phyloP scores from a whole-genome alignment of 164 flowering plant genomes.

The Umbilicus rupestris region DNA sequence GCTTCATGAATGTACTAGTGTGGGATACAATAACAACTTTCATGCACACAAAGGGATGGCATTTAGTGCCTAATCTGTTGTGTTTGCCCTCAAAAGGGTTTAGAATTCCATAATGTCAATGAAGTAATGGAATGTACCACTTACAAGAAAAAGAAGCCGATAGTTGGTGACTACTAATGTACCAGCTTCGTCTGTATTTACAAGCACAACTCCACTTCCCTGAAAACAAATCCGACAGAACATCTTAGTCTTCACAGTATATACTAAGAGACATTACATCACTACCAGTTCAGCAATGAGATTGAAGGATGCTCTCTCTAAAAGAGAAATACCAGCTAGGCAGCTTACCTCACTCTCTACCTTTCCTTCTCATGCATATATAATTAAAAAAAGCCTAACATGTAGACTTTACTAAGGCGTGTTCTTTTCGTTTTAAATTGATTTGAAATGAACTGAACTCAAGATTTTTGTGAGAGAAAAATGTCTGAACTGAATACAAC shows the following conservation, averaged over 20 bases:
- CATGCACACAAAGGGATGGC: neutral
- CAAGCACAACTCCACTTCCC: constrained; percentile 88
- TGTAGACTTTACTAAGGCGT: too few relatives aligned
- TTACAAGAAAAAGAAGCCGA: constrained; percentile 89
- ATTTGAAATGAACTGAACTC: too few relatives aligned
- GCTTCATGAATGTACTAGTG: neutral
- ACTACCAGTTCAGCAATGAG: too few relatives aligned
- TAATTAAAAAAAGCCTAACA: too few relatives aligned
- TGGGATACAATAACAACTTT: neutral
- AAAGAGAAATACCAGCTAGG: too few relatives aligned
- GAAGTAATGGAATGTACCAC: constrained; percentile 14
- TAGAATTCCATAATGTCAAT: neutral
- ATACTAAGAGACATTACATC: neutral
- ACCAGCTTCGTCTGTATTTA: constrained; percentile 89
- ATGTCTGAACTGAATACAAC: too few relatives aligned
- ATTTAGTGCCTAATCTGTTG: neutral
- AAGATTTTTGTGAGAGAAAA: too few relatives aligned
- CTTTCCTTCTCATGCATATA: too few relatives aligned
- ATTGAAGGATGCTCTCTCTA: too few relatives aligned
- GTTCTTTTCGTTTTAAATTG: too few relatives aligned
- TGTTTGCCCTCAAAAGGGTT: neutral
- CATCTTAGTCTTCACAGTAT: neutral
- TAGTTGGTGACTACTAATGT: constrained; percentile 80
- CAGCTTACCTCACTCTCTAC: too few relatives aligned
- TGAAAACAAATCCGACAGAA: constrained; percentile 18